A percentile compares a stretch with the other conserved stretches of the same genome.
Evolutionary conservation across 2,329 filamentous ascomycete genomes (phyloP).

Genomic region (Neurospora sp.): DNA sequence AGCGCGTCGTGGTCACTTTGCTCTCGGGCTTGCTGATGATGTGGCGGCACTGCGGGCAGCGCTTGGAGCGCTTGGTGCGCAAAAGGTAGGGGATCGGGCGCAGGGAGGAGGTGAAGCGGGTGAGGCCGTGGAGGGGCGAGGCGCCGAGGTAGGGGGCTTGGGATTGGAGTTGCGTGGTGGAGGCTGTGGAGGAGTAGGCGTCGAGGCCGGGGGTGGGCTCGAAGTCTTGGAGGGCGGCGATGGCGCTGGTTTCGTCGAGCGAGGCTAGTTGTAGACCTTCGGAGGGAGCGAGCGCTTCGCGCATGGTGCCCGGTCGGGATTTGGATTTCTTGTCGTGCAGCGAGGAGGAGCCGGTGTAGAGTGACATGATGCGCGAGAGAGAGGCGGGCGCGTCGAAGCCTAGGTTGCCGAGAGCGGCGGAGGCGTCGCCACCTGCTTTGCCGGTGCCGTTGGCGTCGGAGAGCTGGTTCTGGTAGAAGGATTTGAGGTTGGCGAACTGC

Average conservation of each 20-base stretch:
- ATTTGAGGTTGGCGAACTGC: constrained; percentile 62
- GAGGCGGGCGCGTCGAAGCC: constrained; percentile 70
- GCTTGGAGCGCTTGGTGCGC: constrained; percentile 86
- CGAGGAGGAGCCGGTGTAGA: constrained; percentile 60
- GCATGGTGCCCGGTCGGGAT: constrained; percentile 62
- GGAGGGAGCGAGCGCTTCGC: constrained; percentile 59
- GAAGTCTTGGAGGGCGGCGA: constrained; percentile 44
- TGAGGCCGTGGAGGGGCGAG: constrained; percentile 34
- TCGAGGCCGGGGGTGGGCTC: constrained; percentile 13
- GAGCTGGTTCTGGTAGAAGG: constrained; percentile 76
- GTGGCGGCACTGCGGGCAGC: constrained; percentile 84
- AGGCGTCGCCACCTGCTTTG: constrained; percentile 34
- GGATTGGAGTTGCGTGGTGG: constrained; percentile 35
- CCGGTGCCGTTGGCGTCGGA: constrained; percentile 45
- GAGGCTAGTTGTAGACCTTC: constrained; percentile 62
- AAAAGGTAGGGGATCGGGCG: constrained; percentile 75
- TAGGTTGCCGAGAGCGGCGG: constrained; percentile 33
- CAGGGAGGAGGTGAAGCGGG: constrained; percentile 61
- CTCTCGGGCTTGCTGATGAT: constrained; percentile 91
- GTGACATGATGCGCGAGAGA: constrained; percentile 78
- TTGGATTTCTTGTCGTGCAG: constrained; percentile 55
- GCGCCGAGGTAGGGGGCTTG: constrained; percentile 30
- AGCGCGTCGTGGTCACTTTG: constrained; percentile 80
- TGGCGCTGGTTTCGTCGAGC: constrained; percentile 50
- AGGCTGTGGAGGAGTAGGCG: constrained; percentile 55